These are phyloP conservation scores for Eremochloa ophiuroides DNA, from an alignment of 176 grass and related monocot genomes.

Conservation along the genomic window DNA sequence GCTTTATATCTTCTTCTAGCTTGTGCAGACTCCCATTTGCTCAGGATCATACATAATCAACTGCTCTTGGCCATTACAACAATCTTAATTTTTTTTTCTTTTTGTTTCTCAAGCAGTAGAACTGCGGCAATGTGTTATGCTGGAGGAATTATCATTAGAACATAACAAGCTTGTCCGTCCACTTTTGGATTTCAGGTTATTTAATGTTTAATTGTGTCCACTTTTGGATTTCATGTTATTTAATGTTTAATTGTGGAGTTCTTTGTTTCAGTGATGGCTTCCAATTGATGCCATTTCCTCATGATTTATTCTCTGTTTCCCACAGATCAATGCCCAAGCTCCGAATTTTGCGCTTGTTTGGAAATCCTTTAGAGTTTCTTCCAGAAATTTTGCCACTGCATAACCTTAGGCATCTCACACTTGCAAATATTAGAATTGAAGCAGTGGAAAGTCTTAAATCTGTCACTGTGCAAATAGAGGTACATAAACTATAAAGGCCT, in stretches of 20 bases:
- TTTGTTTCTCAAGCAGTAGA: constrained; percentile 58
- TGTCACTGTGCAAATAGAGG: constrained; percentile 94
- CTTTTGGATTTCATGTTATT: constrained; percentile 99
- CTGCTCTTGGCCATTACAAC: background rate
- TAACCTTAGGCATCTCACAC: constrained; percentile 89
- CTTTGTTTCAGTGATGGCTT: constrained; percentile 7
- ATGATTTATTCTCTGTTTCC: constrained; percentile 49
- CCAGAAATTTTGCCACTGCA: constrained; percentile 93
- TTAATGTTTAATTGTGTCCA: constrained; percentile 44
- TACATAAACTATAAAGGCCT: constrained; percentile 31
- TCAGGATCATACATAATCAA: constrained; percentile 23
- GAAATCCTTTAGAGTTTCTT: constrained; percentile 97
- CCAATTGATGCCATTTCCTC: constrained; percentile 27
- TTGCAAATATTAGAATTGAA: constrained; percentile 99
- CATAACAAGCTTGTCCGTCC: constrained; percentile 93
- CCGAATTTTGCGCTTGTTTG: constrained; percentile 83
- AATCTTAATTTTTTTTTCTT: background rate
- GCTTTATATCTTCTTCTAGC: constrained; percentile 1
- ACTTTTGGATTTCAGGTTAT: constrained; percentile 99
- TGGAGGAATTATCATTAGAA: constrained; percentile 92
- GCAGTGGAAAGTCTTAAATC: constrained; percentile 87
- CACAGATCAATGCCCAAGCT: constrained; percentile 93
- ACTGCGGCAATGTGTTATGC: constrained; percentile 78
- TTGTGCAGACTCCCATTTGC: background rate
- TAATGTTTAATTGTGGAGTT: constrained; percentile 31